Evolutionary conservation across 768 basidiomycete species (phyloP).

Genomic region (Heimioporus sp.): DNA sequence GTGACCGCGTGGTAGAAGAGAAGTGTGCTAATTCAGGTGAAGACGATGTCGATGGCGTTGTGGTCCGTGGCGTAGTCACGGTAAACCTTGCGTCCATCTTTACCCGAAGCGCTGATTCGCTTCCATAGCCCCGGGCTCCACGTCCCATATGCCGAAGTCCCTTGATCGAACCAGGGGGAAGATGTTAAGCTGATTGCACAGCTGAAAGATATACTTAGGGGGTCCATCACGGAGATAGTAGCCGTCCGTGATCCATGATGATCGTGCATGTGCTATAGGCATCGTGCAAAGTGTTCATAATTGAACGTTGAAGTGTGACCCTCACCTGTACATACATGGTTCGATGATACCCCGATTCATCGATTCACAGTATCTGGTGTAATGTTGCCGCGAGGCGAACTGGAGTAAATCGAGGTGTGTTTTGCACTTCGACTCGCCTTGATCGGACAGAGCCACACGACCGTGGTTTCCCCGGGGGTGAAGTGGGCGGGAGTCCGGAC

Average conservation of each 20-base stretch:
- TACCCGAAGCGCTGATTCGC: background rate
- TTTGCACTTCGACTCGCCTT: too few species aligned
- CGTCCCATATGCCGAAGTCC: slow-evolving; percentile 56
- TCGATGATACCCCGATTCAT: background rate
- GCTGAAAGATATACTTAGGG: slow-evolving; percentile 56
- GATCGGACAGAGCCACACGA: too few species aligned
- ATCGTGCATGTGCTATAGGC: slow-evolving; percentile 64
- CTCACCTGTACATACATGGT: background rate
- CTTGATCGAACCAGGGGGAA: slow-evolving; percentile 46
- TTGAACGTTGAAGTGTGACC: background rate
- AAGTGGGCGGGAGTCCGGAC: too few species aligned
- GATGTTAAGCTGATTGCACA: slow-evolving; percentile 48
- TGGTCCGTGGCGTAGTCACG: slow-evolving; percentile 50
- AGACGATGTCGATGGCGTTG: slow-evolving; percentile 43
- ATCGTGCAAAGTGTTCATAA: slow-evolving; percentile 39
- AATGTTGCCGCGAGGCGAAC: too few species aligned
- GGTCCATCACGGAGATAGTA: slow-evolving; percentile 57
- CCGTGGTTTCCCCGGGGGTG: too few species aligned
- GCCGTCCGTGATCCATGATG: slow-evolving; percentile 39
- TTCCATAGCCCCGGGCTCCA: slow-evolving; percentile 45
- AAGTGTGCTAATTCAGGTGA: slow-evolving; percentile 44
- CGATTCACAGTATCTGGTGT: too few species aligned
- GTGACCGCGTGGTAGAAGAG: slow-evolving; percentile 69
- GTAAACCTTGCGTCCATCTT: slow-evolving; percentile 34
- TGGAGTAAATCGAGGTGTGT: too few species aligned